Conservation (phyloP, 2,329 filamentous ascomycete species). For the Ophiocordyceps sinensis region DNA sequence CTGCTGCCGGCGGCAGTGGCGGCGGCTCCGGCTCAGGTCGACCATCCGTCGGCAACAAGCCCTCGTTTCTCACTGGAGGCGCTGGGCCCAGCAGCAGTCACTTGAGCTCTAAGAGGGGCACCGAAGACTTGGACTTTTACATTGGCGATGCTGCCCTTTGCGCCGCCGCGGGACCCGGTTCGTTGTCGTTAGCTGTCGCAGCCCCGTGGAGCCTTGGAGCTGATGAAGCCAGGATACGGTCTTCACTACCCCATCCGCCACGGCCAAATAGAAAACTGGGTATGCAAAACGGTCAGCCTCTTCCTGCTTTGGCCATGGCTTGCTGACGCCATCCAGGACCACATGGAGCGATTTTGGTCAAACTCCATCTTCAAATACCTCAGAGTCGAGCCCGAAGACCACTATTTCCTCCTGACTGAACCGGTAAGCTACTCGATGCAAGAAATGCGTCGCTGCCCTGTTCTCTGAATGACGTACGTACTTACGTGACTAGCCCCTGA, state of each 20-base stretch:
- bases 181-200: constrained; percentile 8
- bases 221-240: constrained; percentile 55
- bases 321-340: constrained; percentile 48
- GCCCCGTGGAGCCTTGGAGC: constrained; percentile 3
- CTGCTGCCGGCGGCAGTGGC: constrained; percentile 43
- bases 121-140: constrained; percentile 96
- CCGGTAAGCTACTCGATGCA: constrained; percentile 46
- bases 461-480: background rate
- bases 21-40: constrained; percentile 73
- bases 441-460: background rate
- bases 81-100: constrained; percentile 63
- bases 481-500: constrained; percentile 59
- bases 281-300: constrained; percentile 23
- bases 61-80: constrained; percentile 84
- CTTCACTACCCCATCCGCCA: constrained; percentile 96
- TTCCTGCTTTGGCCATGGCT: background rate
- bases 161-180: constrained; percentile 69
- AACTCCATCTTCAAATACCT: constrained; percentile 99
- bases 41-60: constrained; percentile 85
- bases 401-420: constrained; percentile 95
- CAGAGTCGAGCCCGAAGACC: constrained; percentile 93
- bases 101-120: constrained; percentile 82
- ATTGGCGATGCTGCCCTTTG: constrained; percentile 92
- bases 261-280: constrained; percentile 98
- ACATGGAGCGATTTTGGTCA: constrained; percentile 99